phyloP scores from a whole-genome alignment of 352 stramenopile species.

The Peronospora belbahrii region DNA sequence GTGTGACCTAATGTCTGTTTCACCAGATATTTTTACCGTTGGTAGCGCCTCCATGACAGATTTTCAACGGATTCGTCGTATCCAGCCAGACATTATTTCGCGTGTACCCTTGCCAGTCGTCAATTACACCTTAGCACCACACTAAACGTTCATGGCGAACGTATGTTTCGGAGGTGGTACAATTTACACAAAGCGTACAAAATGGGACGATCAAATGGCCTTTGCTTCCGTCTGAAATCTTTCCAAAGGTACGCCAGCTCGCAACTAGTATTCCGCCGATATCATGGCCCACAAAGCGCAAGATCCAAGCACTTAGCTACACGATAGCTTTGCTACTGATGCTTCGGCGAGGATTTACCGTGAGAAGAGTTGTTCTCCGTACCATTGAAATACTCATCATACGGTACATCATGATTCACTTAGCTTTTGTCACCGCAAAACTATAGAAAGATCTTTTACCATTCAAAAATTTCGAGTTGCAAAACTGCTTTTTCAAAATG shows the following conservation, averaged over 20 bases:
- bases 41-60: slow-evolving; percentile 67
- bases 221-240: slow-evolving; percentile 38
- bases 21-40: slow-evolving; percentile 56
- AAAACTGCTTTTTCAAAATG: too few species aligned
- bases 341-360: slow-evolving; percentile 41
- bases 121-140: slow-evolving; percentile 50
- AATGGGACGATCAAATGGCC: slow-evolving; percentile 50
- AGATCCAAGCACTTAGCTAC: slow-evolving; percentile 43
- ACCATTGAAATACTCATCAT: slow-evolving; percentile 51
- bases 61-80: slow-evolving; percentile 48
- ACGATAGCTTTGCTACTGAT: slow-evolving; percentile 44
- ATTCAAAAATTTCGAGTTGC: not conserved
- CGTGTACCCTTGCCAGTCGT: slow-evolving; percentile 55
- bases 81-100: slow-evolving; percentile 33
- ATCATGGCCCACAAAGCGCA: slow-evolving; percentile 34
- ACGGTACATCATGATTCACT: slow-evolving; percentile 40
- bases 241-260: slow-evolving; percentile 38
- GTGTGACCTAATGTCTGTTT: slow-evolving; percentile 1
- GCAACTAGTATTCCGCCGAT: slow-evolving; percentile 26
- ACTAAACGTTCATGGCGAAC: slow-evolving; percentile 36
- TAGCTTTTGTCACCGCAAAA: slow-evolving; percentile 25
- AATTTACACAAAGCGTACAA: slow-evolving; percentile 42
- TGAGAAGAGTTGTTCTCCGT: slow-evolving; percentile 40
- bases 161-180: slow-evolving; percentile 44
- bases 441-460: slow-evolving; percentile 15